Evolutionary conservation across 108 stramenopile genomes (phyloP).

Genomic region (Schizochytrium sp.): DNA sequence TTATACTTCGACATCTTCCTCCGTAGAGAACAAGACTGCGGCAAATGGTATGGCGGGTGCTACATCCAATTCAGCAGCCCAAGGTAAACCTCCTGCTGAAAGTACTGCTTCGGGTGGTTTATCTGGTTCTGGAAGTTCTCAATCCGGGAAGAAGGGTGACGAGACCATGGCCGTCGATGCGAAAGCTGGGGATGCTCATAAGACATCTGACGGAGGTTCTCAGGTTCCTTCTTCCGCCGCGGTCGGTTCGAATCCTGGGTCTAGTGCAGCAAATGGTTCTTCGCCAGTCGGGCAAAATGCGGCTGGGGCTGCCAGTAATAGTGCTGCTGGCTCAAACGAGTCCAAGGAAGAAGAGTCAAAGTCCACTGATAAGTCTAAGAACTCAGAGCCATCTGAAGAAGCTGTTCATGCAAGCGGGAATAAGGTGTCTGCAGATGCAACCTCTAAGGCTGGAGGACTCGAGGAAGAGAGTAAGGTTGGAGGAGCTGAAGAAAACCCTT

Average conservation of each 20-base stretch:
- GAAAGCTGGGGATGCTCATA: too few species aligned
- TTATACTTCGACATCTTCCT: too few species aligned
- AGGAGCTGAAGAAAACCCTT: neutral
- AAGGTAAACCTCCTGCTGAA: too few species aligned
- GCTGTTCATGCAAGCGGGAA: neutral
- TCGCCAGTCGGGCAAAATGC: neutral
- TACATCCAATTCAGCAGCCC: too few species aligned
- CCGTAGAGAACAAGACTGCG: too few species aligned
- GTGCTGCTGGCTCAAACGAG: conserved; percentile 64
- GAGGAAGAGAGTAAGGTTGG: neutral
- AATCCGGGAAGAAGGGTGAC: neutral
- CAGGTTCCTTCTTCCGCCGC: too few species aligned
- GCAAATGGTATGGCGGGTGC: too few species aligned
- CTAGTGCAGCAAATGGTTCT: too few species aligned
- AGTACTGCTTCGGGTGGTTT: too few species aligned
- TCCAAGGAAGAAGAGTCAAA: conserved; percentile 70
- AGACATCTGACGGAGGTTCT: too few species aligned
- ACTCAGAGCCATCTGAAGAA: neutral
- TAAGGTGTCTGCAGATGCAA: neutral
- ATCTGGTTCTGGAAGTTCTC: too few species aligned
- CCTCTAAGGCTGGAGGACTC: neutral
- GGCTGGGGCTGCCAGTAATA: conserved; percentile 10
- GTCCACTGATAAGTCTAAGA: conserved; percentile 52
- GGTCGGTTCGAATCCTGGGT: too few species aligned
- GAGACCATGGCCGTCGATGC: neutral